These are phyloP conservation scores for Sphaerobolus stellatus DNA, from an alignment of 1,284 basidiomycete species.

Conservation along the genomic window DNA sequence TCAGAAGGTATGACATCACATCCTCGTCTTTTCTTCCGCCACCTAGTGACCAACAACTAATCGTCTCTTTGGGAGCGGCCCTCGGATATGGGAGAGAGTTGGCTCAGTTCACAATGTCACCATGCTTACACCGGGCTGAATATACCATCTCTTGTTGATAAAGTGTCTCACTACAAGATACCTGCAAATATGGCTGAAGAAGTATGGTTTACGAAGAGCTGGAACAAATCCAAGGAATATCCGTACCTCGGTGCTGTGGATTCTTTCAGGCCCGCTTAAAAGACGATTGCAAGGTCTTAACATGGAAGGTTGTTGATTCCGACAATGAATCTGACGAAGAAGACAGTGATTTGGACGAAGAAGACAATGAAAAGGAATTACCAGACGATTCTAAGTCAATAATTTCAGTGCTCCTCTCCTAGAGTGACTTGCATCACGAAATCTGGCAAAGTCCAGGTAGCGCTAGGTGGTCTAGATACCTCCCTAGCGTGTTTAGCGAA, in stretches of 20 bases:
- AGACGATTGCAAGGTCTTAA: not conserved
- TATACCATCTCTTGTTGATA: not conserved
- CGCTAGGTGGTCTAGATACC: no score
- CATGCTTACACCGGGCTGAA: not conserved
- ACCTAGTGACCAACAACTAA: not conserved
- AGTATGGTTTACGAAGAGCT: conserved; percentile 3
- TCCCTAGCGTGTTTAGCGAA: no score
- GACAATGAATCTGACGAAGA: not conserved
- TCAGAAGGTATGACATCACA: no score
- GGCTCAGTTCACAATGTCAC: not conserved
- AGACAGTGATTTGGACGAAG: not conserved
- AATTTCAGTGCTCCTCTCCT: not conserved
- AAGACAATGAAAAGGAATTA: not conserved
- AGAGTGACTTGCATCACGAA: not conserved
- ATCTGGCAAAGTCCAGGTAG: no score
- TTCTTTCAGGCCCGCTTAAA: not conserved
- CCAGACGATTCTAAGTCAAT: not conserved
- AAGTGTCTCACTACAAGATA: not conserved
- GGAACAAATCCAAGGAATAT: not conserved
- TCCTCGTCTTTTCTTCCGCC: not conserved
- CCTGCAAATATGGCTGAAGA: not conserved
- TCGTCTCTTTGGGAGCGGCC: not conserved
- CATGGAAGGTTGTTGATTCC: not conserved
- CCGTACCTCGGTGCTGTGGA: not conserved
- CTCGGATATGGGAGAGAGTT: not conserved